Base-by-base conservation (phyloP, 1,284 basidiomycete genomes). In the Cerrena zonata region DNA sequence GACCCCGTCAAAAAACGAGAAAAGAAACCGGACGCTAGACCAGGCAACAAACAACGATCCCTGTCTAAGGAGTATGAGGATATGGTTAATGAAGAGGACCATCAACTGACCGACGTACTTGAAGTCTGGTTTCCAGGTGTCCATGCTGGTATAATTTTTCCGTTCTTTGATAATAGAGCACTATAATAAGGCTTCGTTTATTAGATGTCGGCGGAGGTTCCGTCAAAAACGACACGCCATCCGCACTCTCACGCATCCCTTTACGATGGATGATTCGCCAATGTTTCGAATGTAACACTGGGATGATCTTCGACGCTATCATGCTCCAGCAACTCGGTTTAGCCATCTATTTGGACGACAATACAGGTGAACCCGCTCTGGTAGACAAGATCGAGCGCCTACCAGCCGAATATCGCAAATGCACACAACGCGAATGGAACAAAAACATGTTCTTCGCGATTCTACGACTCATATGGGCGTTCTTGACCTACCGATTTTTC, bases 181-280 rank as follows among this genome's bases (percentile, higher is more conserved):
- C 22, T 50, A n/a, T n/a, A n/a, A n/a, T 2, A 18, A 13, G n/a
- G 34, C 11, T 36, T 11, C 19, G 27, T 42, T 10, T 26, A 26
- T 26, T 51, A 75, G 75, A 79, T 48, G 63, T 77, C 27, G 75
- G 74, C 5, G 77, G 77, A 23, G 74, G 78, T 10, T 71, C 75
- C 0, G 78, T 79, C 0, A 62, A 61, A 18, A 80, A 82, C 56
- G 67, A 66, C 23, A 76, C 72, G 0, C 69, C 69, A 1, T 62
- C 78, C 54, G 73, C 72, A 15, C 70, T 81, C 5, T 75, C 80
- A 1, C 71, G 76, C 45, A 80, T 82, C 47, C 67, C 79, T 15
- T 68, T 82, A 2, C 73, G 78, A 3, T 82, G 80, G 80, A 82
- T 83, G 79, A 68, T 82, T 30, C 72, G 80, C 23, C 69, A 81